Percentiles rank a stretch among this genome's conserved stretches.
Conservation (phyloP, 495 filamentous ascomycete genomes). For the Daldinia bambusicola region DNA sequence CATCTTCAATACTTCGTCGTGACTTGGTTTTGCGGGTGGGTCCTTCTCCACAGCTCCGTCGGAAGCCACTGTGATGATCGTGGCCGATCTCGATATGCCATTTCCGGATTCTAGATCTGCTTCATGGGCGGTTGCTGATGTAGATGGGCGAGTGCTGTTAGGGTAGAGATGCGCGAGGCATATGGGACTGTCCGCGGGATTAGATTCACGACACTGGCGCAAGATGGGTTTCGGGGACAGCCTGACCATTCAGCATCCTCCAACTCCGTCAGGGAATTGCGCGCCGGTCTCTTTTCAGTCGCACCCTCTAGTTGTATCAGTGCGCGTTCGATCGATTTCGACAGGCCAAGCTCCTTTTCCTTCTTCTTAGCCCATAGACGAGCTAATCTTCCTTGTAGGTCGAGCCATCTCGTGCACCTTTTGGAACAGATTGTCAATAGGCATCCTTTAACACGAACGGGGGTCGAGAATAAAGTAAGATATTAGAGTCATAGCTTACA, state of each 20-base stretch:
- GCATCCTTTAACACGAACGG: neutral
- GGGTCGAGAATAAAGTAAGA: neutral
- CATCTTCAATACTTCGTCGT: constrained; percentile 38
- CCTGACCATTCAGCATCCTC: constrained; percentile 35
- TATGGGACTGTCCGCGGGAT: constrained; percentile 24
- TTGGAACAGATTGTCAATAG: constrained; percentile 9
- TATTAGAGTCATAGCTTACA: constrained; percentile 20
- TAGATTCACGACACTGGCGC: neutral
- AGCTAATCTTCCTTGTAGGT: neutral
- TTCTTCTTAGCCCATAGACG: constrained; percentile 4
- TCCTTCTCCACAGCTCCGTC: constrained; percentile 2
- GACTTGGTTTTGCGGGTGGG: constrained; percentile 15
- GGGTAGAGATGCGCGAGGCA: constrained; percentile 34
- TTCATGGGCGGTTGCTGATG: constrained; percentile 8
- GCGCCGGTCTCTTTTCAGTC: constrained; percentile 21
- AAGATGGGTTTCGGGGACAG: neutral
- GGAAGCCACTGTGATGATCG: constrained; percentile 5
- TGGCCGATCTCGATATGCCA: constrained; percentile 2
- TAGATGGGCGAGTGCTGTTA: constrained; percentile 7
- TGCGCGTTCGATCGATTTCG: constrained; percentile 32
- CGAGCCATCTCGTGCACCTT: constrained; percentile 25
- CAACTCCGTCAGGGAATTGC: constrained; percentile 27
- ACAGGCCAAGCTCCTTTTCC: constrained; percentile 10
- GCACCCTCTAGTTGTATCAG: constrained; percentile 29
- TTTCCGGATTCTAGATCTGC: constrained; percentile 29